Evolutionary conservation across 805 yeast species (phyloP).

Genomic region (Starmerella riodocensis): DNA sequence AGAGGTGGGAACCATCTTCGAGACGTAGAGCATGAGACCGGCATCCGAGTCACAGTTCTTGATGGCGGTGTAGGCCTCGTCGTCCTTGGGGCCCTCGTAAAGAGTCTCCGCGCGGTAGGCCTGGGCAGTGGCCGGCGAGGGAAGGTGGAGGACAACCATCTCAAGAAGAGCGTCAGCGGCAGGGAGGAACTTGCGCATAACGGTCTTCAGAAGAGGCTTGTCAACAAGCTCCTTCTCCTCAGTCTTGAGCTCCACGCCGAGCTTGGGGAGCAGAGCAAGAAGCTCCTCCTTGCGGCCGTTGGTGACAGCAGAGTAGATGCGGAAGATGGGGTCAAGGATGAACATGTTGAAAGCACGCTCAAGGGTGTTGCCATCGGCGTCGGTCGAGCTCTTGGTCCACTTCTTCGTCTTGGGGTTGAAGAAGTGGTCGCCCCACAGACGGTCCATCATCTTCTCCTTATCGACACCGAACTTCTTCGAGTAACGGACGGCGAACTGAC

Average conservation of each 20-base stretch:
- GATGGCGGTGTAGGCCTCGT: constrained; percentile 79
- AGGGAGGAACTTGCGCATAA: constrained; percentile 99
- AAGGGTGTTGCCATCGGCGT: constrained; percentile 85
- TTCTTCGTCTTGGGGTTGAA: constrained; percentile 99
- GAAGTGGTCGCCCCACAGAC: constrained; percentile 99
- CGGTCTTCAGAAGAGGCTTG: constrained; percentile 94
- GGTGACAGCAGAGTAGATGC: constrained; percentile 93
- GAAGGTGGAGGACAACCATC: constrained; percentile 96
- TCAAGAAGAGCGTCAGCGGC: constrained; percentile 99
- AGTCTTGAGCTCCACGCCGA: constrained; percentile 84
- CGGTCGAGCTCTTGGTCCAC: constrained; percentile 93
- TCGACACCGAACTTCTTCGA: constrained; percentile 99
- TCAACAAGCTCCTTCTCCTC: constrained; percentile 98
- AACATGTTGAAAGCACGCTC: constrained; percentile 99
- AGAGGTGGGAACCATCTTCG: constrained; percentile 99
- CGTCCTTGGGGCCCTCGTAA: constrained; percentile 94
- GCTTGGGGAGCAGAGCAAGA: constrained; percentile 79
- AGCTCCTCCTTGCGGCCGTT: constrained; percentile 98
- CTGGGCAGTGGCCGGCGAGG: constrained; percentile 99
- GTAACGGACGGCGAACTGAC: constrained; percentile 97
- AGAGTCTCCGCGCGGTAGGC: constrained; percentile 96
- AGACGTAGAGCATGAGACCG: constrained; percentile 96
- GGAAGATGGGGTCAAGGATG: constrained; percentile 97
- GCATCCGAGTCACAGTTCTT: constrained; percentile 97
- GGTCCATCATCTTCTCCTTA: constrained; percentile 93